Evolutionary conservation across 768 basidiomycete species (phyloP).

Genomic region (Sistotremastrum niveocremeum): DNA sequence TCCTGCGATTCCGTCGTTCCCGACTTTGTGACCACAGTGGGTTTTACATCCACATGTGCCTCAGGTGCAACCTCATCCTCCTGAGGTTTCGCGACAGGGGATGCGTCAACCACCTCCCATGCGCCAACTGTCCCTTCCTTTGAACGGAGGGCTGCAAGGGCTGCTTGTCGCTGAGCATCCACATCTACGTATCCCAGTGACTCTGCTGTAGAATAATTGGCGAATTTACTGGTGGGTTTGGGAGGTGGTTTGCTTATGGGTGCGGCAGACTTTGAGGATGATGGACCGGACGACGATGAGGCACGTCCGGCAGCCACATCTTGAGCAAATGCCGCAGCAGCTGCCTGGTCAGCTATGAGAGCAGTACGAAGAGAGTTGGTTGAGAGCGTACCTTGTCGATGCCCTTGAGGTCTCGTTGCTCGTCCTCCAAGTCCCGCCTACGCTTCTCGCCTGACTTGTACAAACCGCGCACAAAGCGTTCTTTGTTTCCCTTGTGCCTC

Average conservation of each 20-base stretch:
- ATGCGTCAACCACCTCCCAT: conserved; percentile 54
- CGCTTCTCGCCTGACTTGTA: conserved; percentile 89
- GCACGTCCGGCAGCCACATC: conserved; percentile 55
- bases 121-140: conserved; percentile 62
- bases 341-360: conserved; percentile 35
- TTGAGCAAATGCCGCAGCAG: conserved; percentile 63
- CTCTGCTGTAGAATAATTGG: conserved; percentile 81
- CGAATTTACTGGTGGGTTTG: conserved; percentile 51
- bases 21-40: conserved; percentile 6
- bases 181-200: conserved; percentile 73
- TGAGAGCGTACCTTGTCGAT: conserved; percentile 55
- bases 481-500: conserved; percentile 87
- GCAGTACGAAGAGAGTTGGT: background rate
- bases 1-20: conserved; percentile 12
- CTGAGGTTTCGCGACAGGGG: conserved; percentile 13
- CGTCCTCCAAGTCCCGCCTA: conserved; percentile 74
- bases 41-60: conserved; percentile 4
- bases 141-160: conserved; percentile 43
- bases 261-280: conserved; percentile 22
- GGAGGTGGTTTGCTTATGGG: conserved; percentile 17
- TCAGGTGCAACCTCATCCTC: conserved; percentile 5
- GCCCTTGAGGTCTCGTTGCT: conserved; percentile 72
- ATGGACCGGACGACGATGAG: conserved; percentile 16
- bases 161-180: conserved; percentile 50
- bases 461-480: conserved; percentile 80